These are phyloP conservation scores for Penicillium riverlandense DNA, from an alignment of 495 filamentous ascomycete genomes.

Conservation along the genomic window DNA sequence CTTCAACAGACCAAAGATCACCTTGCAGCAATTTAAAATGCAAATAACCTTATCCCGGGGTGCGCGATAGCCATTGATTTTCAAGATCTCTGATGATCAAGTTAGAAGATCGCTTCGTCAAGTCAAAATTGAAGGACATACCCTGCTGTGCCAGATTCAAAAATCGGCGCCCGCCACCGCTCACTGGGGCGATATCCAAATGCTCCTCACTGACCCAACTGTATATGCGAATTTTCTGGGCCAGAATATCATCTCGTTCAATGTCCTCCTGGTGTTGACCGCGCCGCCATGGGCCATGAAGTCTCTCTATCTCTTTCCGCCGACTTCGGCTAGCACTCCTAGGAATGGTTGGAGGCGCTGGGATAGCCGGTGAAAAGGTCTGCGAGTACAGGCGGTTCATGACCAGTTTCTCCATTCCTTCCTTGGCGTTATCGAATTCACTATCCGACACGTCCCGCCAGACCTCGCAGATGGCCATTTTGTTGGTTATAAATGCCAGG, in stretches of 20 bases:
- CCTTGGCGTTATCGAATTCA: slow-evolving; percentile 95
- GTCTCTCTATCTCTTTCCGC: slow-evolving; percentile 58
- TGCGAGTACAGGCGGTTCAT: slow-evolving; percentile 98
- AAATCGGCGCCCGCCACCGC: slow-evolving; percentile 77
- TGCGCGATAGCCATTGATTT: slow-evolving; percentile 92
- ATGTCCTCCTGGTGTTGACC: slow-evolving; percentile 99
- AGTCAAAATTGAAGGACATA: slow-evolving; percentile 20
- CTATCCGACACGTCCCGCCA: slow-evolving; percentile 94
- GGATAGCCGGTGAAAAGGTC: slow-evolving; percentile 92
- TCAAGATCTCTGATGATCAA: slow-evolving; percentile 62
- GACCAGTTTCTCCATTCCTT: slow-evolving; percentile 99
- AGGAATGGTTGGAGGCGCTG: slow-evolving; percentile 66
- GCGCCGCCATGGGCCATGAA: slow-evolving; percentile 71
- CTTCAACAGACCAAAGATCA: slow-evolving; percentile 94
- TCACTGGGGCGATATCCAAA: slow-evolving; percentile 85
- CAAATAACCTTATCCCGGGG: slow-evolving; percentile 98
- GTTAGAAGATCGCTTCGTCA: slow-evolving; percentile 17
- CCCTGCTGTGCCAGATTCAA: slow-evolving; percentile 83
- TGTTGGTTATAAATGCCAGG: slow-evolving; percentile 93
- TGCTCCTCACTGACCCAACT: slow-evolving; percentile 91
- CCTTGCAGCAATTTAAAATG: slow-evolving; percentile 97
- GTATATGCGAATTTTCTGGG: slow-evolving; percentile 95
- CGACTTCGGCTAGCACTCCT: slow-evolving; percentile 56
- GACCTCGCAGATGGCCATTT: slow-evolving; percentile 97
- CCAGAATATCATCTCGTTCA: slow-evolving; percentile 87